Evolutionary conservation across 1,139 yeast genomes (phyloP).

Genomic region (Suhomyces anneliseae): DNA sequence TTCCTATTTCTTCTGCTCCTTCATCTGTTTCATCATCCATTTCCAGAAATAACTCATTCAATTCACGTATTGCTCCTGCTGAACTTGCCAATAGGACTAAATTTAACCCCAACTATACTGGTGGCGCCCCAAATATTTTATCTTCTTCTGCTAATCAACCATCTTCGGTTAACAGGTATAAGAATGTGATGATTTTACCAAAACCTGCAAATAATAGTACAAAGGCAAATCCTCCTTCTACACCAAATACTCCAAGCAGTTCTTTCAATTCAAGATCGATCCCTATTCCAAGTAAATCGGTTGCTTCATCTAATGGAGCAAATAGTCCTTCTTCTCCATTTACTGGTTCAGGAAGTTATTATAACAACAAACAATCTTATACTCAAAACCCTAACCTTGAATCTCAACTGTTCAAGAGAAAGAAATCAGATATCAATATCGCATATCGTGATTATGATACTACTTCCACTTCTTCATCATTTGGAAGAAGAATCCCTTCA

Average conservation of each 20-base stretch:
- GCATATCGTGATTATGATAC: constrained; percentile 14
- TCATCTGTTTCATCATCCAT: constrained; percentile 4
- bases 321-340: constrained; percentile 26
- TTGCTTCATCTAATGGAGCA: constrained; percentile 13
- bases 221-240: constrained; percentile 13
- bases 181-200: constrained; percentile 46
- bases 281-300: constrained; percentile 26
- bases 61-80: constrained; percentile 9
- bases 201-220: constrained; percentile 27
- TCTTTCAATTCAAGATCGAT: constrained; percentile 21
- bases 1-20: constrained; percentile 6
- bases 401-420: constrained; percentile 40
- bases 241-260: constrained; percentile 13
- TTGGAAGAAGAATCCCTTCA: constrained; percentile 15
- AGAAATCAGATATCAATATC: constrained; percentile 39
- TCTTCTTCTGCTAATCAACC: constrained; percentile 6
- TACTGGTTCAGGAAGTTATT: constrained; percentile 14
- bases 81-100: constrained; percentile 12
- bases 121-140: constrained; percentile 12
- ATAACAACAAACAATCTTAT: constrained; percentile 14
- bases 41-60: constrained; percentile 7
- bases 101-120: constrained; percentile 13
- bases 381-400: not conserved
- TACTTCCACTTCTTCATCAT: constrained; percentile 12
- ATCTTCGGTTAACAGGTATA: constrained; percentile 24